Percentiles rank a stretch among this genome's conserved stretches.
Conservation (phyloP, 108 stramenopile genomes). For the Nitzschia sp. region DNA sequence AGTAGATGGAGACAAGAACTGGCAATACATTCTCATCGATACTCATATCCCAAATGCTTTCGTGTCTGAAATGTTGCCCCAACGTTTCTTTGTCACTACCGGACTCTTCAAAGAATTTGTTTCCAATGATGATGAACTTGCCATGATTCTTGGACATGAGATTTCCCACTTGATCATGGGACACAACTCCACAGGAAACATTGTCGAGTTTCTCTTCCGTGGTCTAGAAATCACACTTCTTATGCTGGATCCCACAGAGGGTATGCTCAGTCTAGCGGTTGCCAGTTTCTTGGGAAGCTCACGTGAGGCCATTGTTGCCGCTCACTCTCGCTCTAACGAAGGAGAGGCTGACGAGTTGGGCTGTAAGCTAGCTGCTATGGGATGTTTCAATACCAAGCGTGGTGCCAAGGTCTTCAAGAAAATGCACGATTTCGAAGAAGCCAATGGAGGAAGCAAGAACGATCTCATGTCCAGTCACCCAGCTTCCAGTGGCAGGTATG, state of each 20-base stretch:
- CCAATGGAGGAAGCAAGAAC: conserved; percentile 32
- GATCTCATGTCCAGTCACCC: conserved; percentile 55
- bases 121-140: conserved; percentile 77
- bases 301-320: conserved; percentile 55
- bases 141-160: conserved; percentile 82
- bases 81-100: conserved; percentile 80
- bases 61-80: conserved; percentile 81
- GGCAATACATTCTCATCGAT: conserved; percentile 56
- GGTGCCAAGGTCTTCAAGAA: conserved; percentile 69
- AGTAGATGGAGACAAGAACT: conserved; percentile 33
- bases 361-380: conserved; percentile 70
- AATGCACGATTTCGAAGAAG: conserved; percentile 66
- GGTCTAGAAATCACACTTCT: conserved; percentile 76
- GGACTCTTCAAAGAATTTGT: conserved; percentile 64
- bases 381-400: conserved; percentile 69
- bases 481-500: conserved; percentile 59
- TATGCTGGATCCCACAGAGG: conserved; percentile 82
- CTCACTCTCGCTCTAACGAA: conserved; percentile 72
- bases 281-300: conserved; percentile 58
- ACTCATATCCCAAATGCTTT: conserved; percentile 77
- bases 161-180: conserved; percentile 71
- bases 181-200: conserved; percentile 59
- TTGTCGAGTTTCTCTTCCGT: conserved; percentile 61
- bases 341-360: conserved; percentile 75
- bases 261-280: conserved; percentile 58